Base-by-base conservation (phyloP, 805 yeast species). In the Pichia deserticola region DNA sequence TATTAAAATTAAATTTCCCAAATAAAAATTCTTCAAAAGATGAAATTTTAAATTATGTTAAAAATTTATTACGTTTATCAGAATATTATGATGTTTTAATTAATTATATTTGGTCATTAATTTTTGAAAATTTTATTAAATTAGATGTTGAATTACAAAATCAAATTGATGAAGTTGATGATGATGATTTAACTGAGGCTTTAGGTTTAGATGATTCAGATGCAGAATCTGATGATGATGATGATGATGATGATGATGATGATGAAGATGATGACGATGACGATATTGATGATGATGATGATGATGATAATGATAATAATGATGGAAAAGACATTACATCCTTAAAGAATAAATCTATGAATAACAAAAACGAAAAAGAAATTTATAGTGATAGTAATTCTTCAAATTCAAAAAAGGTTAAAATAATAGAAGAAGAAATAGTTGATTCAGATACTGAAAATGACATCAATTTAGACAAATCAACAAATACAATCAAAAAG, bases 121-220 rank as follows among this genome's bases (percentile, higher is more conserved):
- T 90, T 13, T 71, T 89, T 38, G 96, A 92, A 64, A 78, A 82
- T 53, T 76, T 86, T 49, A 88, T 93, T 51, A 86, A 87, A 55
- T 72, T 93, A 43, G 99, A 92, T 66, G 97, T 90, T 5, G 98
- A 89, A 65, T 72, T 90, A 50, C 96, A 89, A 60, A 89, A 87
- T 61, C 93, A 86, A 58, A 68, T 88, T 51, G 96, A 89, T 58
- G 96, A 87, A 56, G 69, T 84, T 49, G 95, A 86, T 61, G 93
- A 86, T 55, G 85, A 79, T 49, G 80, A 82, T 42, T 77, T 78
- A 11, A 82, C 77, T 7, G 81, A 75, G 9, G 69, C 64, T 2
- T 49, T 65, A 27, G 70, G 61, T 1, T 69, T 61, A 15, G 70
- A 55, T 5, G 68, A 60, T 5, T 59, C 53, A 1, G 66, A 57